Evolutionary conservation across 495 filamentous ascomycete genomes (phyloP), one percentile per base, ranked within the genome.

Genomic region (Penicillium macrosclerotiorum): DNA sequence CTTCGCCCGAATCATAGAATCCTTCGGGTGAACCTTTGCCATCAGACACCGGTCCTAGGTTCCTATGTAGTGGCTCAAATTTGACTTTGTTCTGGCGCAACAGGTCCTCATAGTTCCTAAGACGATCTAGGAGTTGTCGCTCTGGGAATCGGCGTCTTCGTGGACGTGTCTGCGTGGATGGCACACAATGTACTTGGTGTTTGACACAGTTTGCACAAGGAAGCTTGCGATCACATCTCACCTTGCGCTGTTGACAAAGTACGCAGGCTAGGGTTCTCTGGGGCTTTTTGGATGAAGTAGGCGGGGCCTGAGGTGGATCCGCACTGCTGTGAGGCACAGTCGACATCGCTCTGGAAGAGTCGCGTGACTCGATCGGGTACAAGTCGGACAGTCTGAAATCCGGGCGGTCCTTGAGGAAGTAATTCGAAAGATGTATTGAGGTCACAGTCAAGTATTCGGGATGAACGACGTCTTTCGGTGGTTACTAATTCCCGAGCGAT

Each of bases 211-310:
- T 73, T 3, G 60, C 41, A 55, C 80, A 84, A 9, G 78, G 80
- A 44, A 73, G 76, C 12, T 64, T 67, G 35, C 76, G 77, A 34
- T 81, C 69, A 62, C 78, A 83, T 43, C 73, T 78, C 23, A 82
- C 63, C 42, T 82, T 83, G 32, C 78, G 76, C 49, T 79, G 76
- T 51, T 80, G 74, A 56, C 79, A 82, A 0, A 67, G 60, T 20
- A 78, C 63, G 48, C 79, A 82, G 3, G 79, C 73, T n/a, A 82
- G 70, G n/a, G 75, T 61, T 18, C 78, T 67, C 47, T 61, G 68
- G 27, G 67, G 49, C 52, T 68, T 35, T 8, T 22, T 2, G 8
- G 20, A 19, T 19, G 35, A 24, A 14, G 11, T 6, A 14, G 8
- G 36, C 20, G 36, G 36, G 27, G 40, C 12, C 40, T 8, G 27